A percentile compares a stretch with the other conserved stretches of the same genome.
Conservation (phyloP, 1,284 basidiomycete species). For the Laetiporus sulphureus region DNA sequence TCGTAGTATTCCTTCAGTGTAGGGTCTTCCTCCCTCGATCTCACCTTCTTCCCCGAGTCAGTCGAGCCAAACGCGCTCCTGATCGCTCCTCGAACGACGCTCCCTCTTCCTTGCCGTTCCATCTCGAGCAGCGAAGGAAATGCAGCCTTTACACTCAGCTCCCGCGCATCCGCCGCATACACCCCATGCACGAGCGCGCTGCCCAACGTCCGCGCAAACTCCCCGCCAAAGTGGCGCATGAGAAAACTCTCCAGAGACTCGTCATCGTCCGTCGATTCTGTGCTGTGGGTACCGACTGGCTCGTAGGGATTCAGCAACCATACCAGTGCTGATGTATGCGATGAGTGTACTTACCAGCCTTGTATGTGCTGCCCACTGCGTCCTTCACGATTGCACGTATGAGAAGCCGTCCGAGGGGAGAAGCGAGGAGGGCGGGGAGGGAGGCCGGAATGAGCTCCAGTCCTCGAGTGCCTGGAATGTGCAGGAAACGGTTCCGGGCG, state of each 20-base stretch:
- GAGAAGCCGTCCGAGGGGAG: conserved; percentile 45
- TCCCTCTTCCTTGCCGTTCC: conserved; percentile 61
- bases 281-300: too few species aligned
- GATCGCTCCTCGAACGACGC: conserved; percentile 62
- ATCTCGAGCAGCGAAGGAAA: conserved; percentile 72
- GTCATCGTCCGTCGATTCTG: conserved; percentile 53
- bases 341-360: too few species aligned
- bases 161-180: conserved; percentile 80
- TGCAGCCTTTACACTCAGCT: conserved; percentile 70
- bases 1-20: conserved; percentile 38
- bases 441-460: conserved; percentile 42
- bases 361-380: too few species aligned
- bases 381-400: conserved; percentile 55
- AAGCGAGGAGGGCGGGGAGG: conserved; percentile 33
- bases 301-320: too few species aligned
- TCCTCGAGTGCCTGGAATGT: conserved; percentile 46
- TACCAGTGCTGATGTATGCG: too few species aligned
- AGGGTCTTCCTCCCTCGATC: too few species aligned
- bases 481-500: conserved; percentile 70
- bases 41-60: too few species aligned
- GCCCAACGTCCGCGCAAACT: conserved; percentile 70
- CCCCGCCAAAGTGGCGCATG: conserved; percentile 65
- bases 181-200: conserved; percentile 90
- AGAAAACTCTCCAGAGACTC: conserved; percentile 84
- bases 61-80: conserved; percentile 14